Evolutionary conservation across 2,329 filamentous ascomycete species (phyloP).

Genomic region (Epichloe bromicola): DNA sequence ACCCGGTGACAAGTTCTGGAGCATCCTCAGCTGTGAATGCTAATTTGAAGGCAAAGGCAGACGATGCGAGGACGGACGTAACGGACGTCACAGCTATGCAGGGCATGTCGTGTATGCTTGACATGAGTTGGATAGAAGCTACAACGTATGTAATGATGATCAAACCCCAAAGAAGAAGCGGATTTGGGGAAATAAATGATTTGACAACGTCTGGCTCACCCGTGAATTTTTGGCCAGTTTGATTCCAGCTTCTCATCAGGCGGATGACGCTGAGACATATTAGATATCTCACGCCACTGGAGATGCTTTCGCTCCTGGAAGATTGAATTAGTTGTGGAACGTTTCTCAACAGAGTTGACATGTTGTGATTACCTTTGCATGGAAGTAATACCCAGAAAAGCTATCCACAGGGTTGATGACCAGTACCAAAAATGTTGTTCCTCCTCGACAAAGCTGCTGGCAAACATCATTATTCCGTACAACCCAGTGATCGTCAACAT

Average conservation of each 20-base stretch:
- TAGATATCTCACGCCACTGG: slow-evolving; percentile 19
- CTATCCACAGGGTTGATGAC: slow-evolving; percentile 59
- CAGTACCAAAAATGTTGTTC: slow-evolving; percentile 99
- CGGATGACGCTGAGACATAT: slow-evolving; percentile 49
- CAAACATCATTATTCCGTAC: slow-evolving; percentile 90
- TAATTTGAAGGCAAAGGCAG: slow-evolving; percentile 74
- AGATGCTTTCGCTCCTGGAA: slow-evolving; percentile 14
- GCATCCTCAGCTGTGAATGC: slow-evolving; percentile 80
- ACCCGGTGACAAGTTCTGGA: slow-evolving; percentile 58
- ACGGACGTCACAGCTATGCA: slow-evolving; percentile 26
- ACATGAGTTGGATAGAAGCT: slow-evolving; percentile 33
- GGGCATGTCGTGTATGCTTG: slow-evolving; percentile 28
- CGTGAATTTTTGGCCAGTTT: slow-evolving; percentile 91
- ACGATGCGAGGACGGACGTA: slow-evolving; percentile 29
- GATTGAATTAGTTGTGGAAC: not conserved
- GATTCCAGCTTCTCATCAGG: slow-evolving; percentile 73
- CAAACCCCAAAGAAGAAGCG: slow-evolving; percentile 59
- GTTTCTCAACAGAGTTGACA: not conserved
- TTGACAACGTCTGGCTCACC: slow-evolving; percentile 82
- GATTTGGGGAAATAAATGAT: slow-evolving; percentile 50
- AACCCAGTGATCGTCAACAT: slow-evolving; percentile 31
- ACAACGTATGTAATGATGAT: slow-evolving; percentile 57
- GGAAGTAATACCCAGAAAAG: slow-evolving; percentile 36
- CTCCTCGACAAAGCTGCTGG: slow-evolving; percentile 94
- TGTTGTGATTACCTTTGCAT: slow-evolving; percentile 23